Base-by-base conservation (phyloP, 495 filamentous ascomycete genomes). In the Saxispiralis lemnorum region DNA sequence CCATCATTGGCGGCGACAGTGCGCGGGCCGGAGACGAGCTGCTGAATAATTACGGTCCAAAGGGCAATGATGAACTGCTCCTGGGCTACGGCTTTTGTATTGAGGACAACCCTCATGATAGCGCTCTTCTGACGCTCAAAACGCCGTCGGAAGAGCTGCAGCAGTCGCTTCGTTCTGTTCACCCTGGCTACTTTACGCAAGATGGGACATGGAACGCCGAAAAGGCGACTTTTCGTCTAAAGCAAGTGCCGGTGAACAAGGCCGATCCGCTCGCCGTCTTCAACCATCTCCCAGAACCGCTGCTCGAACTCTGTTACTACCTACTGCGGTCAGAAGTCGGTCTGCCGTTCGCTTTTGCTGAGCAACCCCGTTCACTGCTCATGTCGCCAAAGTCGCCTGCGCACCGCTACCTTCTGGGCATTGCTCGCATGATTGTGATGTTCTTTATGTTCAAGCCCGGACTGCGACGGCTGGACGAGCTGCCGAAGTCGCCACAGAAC, bases 51-150 rank as follows among this genome's bases (percentile, higher is more conserved):
- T 82, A 82, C 46, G 76, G 71, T 0, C 69, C 75, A 3, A 75
- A 79, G 39, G 65, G 70, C 39, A 82, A 82, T 45, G 76, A 75
- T 51, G 74, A 80, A 51, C 54, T 81, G 24, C 62, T 81, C 39
- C 64, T 79, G 60, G 78, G 77, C 35, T 81, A 81, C 38, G 78
- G 78, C 2, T 81, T 81, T 55, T 71, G 70, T 44, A 61, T 78
- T 9, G 49, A 59, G 2, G 58, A 68, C n/a, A 81, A 78, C 46
- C 64, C 68, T 1, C 39, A 51, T 19, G 58, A 61, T 20, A 39
- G 42, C 31, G 48, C 57, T 10, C 35, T 35, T 62, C 62, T 51
- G 66, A 78, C 59, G 19, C 48, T 59, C 43, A 59, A 51, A 36
- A 43, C 53, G 9, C 56, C 61, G 15, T 40, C 48, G 19, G 17